phyloP scores from a whole-genome alignment of 2,329 filamentous ascomycete genomes.

The Trichoderma pleuroti region DNA sequence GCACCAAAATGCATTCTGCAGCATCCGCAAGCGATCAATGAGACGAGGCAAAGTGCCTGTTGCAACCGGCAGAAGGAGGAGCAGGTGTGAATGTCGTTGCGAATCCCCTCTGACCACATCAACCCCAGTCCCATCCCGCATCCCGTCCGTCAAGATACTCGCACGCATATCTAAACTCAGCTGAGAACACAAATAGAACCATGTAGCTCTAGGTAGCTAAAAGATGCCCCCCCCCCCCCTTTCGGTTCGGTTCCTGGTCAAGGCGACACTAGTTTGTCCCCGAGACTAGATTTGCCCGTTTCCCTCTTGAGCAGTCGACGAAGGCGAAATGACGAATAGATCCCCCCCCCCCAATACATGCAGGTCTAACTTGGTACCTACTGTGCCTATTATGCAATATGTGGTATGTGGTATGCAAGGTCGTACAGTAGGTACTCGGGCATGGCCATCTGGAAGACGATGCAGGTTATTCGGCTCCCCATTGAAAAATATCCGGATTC shows the following conservation, averaged over 20 bases:
- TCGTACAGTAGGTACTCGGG: no score
- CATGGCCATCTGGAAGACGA: neutral
- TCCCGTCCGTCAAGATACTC: neutral
- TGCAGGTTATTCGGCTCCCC: neutral
- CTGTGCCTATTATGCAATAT: no score
- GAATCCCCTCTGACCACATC: neutral
- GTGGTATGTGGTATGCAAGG: no score
- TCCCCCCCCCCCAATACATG: neutral
- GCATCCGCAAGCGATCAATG: no score
- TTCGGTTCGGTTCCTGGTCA: neutral
- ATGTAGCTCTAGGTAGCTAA: neutral
- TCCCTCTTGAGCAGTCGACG: neutral
- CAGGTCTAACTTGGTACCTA: neutral
- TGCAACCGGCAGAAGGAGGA: neutral
- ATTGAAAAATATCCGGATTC: neutral
- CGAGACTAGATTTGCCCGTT: neutral
- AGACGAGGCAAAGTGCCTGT: no score
- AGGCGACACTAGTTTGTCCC: neutral
- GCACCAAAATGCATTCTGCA: no score
- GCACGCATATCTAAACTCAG: neutral
- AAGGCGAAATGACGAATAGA: neutral
- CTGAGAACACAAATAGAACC: accelerated
- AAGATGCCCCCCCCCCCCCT: neutral
- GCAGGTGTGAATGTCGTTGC: neutral
- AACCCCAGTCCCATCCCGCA: neutral